Evolutionary conservation across 495 filamentous ascomycete species (phyloP), one percentile per base, ranked within the genome.

Genomic region (Podospora conica): DNA sequence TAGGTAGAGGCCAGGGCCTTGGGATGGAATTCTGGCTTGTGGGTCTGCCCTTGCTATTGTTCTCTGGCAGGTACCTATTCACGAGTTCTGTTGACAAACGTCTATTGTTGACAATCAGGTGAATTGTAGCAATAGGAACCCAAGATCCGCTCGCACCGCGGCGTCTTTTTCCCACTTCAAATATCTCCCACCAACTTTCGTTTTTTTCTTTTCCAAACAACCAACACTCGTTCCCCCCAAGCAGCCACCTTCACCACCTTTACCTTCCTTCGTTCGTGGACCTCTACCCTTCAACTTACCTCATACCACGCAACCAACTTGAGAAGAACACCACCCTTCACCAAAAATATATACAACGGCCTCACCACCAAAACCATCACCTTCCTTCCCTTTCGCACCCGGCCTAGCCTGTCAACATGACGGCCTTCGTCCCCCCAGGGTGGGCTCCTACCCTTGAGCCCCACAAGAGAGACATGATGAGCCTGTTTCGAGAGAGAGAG

Each of bases 401-500:
- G 15, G 1, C 40, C 40, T 7, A n/a, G n/a, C 6, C 40, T 48
- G 40, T 48, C 40, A 48, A 48, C 40, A 48, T 48, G 40, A 0
- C 40, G 40, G 18, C 15, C 40, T 48, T 15, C n/a, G 40, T 48
- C 18, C 40, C 40, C 18, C 40, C 40, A 18, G 40, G 40, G 15
- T 48, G 40, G 40, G 40, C 40, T 48, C 40, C 40, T 7, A 48
- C 40, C 40, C 40, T 48, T 18, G n/a, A 48, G 40, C 40, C 40
- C 40, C 15, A 48, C 18, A 18, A 48, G 40, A 48, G 40, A 8
- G 40, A 48, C 40, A 48, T 48, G 40, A 56, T 58, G 23, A 67
- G 64, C 24, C 15, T 56, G 23, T 64, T 64, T 18, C 56, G 55
- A 29, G 65, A 67, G 54, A 66, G 59, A 1, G 21, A 28, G 23